Percentiles rank a stretch among this genome's conserved stretches.
phyloP scores from a whole-genome alignment of 768 basidiomycete genomes.

The Lactarius deliciosus region DNA sequence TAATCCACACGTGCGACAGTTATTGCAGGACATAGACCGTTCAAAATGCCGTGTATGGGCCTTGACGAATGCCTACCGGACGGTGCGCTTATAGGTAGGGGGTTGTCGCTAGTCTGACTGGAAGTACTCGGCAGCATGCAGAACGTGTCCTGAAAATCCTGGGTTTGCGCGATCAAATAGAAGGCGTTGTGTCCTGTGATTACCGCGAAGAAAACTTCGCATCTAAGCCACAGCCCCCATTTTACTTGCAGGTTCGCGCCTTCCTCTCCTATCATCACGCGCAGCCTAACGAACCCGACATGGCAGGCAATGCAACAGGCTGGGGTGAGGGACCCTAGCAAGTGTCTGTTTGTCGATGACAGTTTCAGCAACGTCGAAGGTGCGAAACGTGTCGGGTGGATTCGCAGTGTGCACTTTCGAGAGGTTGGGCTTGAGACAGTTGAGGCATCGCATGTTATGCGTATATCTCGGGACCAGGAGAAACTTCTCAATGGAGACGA shows the following conservation, averaged over 20 bases:
- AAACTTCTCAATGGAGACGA: conserved; percentile 42
- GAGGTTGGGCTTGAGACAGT: conserved; percentile 62
- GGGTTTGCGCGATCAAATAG: conserved; percentile 66
- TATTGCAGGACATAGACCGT: conserved; percentile 78
- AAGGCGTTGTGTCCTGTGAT: conserved; percentile 77
- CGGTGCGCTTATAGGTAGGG: conserved; percentile 44
- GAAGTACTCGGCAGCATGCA: conserved; percentile 58
- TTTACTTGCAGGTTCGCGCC: conserved; percentile 54
- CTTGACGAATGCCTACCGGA: conserved; percentile 79
- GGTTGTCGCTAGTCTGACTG: not conserved
- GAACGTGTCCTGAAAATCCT: conserved; percentile 75
- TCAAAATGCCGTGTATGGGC: conserved; percentile 80
- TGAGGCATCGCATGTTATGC: conserved; percentile 60
- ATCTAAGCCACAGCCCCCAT: conserved; percentile 81
- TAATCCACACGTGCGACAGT: conserved; percentile 56
- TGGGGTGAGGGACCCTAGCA: conserved; percentile 58
- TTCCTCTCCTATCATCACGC: not conserved
- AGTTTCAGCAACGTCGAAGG: conserved; percentile 66
- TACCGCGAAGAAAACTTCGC: conserved; percentile 64
- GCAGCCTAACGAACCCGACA: conserved; percentile 6
- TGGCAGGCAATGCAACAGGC: conserved; percentile 67
- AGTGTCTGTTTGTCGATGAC: conserved; percentile 81
- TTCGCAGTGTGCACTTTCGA: conserved; percentile 70
- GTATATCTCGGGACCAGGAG: conserved; percentile 42
- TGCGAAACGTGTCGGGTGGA: conserved; percentile 68